These are phyloP conservation scores for Aegilops speltoides DNA, from an alignment of 176 grass and related monocot species.

Conservation along the genomic window DNA sequence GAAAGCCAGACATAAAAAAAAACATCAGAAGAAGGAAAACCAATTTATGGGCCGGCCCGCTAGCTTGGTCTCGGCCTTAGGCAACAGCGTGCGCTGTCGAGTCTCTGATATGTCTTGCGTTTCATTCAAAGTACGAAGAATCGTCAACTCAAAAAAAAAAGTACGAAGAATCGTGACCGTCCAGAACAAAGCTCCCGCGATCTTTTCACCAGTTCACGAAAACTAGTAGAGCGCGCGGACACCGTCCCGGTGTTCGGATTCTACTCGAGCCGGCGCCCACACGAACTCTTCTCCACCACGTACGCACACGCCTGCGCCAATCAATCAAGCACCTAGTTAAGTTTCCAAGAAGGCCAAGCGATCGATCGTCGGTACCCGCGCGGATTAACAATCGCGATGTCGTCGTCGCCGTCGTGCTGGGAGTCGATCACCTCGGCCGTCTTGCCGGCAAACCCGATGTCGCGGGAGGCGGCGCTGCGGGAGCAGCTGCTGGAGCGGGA, in stretches of 20 bases:
- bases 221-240: background rate
- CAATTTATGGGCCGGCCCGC: too few species aligned
- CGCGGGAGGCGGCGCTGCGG: background rate
- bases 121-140: too few species aligned
- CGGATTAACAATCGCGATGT: background rate
- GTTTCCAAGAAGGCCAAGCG: too few species aligned
- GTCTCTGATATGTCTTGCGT: too few species aligned
- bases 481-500: slow-evolving; percentile 18
- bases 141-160: background rate
- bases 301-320: too few species aligned
- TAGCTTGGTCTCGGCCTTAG: too few species aligned
- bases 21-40: too few species aligned
- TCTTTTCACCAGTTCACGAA: background rate
- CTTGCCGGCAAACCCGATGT: background rate
- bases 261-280: background rate
- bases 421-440: background rate
- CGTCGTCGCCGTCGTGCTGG: background rate
- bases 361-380: background rate
- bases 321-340: too few species aligned
- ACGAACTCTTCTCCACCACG: background rate
- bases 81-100: too few species aligned
- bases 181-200: background rate
- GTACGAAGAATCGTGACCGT: background rate
- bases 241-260: background rate
- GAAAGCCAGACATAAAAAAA: too few species aligned